Evolutionary conservation across 306 rosid species (phyloP), one percentile per base, ranked within the genome.

Genomic region (Medicago ruthenica): DNA sequence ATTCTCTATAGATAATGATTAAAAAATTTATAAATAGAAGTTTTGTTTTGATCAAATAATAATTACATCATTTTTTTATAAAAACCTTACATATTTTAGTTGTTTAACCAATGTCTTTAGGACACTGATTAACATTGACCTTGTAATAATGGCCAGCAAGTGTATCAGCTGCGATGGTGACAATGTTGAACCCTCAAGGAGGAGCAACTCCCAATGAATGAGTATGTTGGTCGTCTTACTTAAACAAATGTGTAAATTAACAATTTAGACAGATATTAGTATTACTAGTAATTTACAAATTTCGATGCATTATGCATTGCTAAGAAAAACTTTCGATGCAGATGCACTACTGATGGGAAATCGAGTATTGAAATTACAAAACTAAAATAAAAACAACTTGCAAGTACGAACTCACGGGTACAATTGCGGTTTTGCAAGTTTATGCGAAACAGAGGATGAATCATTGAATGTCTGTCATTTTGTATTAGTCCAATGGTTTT

Each of bases 171-270:
- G 34, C 2, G 60, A 17, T 42, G 54, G 22, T 12, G 13, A 17
- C 71, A 24, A 57, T 72, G 53, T 57, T 20, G 78, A 74, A 16
- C 40, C 71, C 57, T 14, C 10, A 22, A 21, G 69, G 68, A 50
- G 22, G 44, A 76, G 66, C 81, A 79, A 51, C 58, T 77, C 77
- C 87, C 82, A 6, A 74, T 57, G 83, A 44, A 67, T n/a, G 84
- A 67, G 95, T 73, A 91, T 89, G 89, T 89, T 88, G 95, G 92
- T 89, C 89, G 81, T 21, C 22, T 60, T 79, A 15, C 74, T 73
- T 13, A 42, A 27, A 68, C 15, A 27, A 40, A 54, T 12, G 11
- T 6, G 55, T 9, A 27, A 42, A 41, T 55, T 8, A 45, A 47
- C 20, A 64, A 58, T 63, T 75, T 57, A 20, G 39, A 36, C 6